Percentiles rank a stretch among this genome's conserved stretches.
phyloP scores from a whole-genome alignment of 768 basidiomycete genomes.

The Leucocoprinus birnbaumii region DNA sequence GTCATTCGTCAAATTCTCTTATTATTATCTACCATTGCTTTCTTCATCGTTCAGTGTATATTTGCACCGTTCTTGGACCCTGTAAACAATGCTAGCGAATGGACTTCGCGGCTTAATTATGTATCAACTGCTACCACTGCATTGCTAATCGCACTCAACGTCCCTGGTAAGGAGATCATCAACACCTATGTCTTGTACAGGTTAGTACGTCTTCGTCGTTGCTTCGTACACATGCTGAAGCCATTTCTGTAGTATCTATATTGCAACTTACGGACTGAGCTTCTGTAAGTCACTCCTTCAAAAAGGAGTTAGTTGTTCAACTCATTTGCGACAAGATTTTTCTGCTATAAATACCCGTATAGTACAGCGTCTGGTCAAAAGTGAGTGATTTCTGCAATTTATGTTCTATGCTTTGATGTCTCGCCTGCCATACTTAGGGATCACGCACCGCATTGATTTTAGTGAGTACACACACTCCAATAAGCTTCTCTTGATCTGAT shows the following conservation, averaged over 20 bases:
- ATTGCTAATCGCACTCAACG: conserved; percentile 55
- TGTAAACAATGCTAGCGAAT: conserved; percentile 73
- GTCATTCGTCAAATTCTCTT: conserved; percentile 63
- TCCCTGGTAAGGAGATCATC: conserved; percentile 53
- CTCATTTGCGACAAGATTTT: conserved; percentile 49
- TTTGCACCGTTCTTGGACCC: conserved; percentile 66
- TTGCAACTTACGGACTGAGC: conserved; percentile 64
- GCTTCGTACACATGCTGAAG: conserved; percentile 2
- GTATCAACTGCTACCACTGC: conserved; percentile 62
- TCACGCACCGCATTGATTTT: conserved; percentile 69
- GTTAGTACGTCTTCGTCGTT: conserved; percentile 30
- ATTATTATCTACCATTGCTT: conserved; percentile 50
- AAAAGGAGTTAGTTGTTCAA: not conserved
- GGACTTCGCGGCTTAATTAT: conserved; percentile 70
- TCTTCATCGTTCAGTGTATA: conserved; percentile 60
- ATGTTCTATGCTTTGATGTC: too few species aligned
- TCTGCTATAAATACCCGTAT: conserved; percentile 50
- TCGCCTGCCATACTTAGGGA: conserved; percentile 31
- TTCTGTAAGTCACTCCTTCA: conserved; percentile 41
- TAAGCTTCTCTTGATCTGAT: not conserved
- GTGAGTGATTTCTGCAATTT: conserved; percentile 31
- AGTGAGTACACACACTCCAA: conserved; percentile 39
- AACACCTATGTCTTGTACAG: conserved; percentile 62
- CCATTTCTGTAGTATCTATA: conserved; percentile 32
- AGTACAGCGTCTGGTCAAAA: conserved; percentile 57